phyloP scores from a whole-genome alignment of 257 asterid species.

The Solanum arcanum region DNA sequence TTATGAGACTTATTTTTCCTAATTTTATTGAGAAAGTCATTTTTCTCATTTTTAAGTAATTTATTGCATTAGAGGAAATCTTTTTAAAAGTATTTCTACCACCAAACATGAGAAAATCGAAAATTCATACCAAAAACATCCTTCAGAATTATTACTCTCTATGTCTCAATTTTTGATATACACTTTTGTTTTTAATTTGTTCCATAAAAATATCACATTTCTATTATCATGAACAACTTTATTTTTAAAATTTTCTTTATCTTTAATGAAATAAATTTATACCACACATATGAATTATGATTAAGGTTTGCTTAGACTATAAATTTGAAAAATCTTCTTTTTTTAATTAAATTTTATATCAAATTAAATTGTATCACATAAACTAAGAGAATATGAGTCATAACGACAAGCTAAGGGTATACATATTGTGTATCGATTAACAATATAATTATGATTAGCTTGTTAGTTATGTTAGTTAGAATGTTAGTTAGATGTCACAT shows the following conservation, averaged over 20 bases:
- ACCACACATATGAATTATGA: neutral
- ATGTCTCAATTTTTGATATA: neutral
- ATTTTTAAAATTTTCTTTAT: too few species aligned
- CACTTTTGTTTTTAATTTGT: neutral
- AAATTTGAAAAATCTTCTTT: too few species aligned
- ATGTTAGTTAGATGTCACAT: too few species aligned
- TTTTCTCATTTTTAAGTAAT: neutral
- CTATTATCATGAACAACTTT: neutral
- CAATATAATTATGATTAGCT: too few species aligned
- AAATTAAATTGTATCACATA: neutral
- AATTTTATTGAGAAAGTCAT: neutral
- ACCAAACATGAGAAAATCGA: neutral
- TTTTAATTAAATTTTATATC: too few species aligned
- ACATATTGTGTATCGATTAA: neutral
- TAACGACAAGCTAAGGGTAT: neutral
- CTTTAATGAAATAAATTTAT: too few species aligned
- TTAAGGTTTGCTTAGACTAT: neutral
- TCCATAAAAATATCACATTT: too few species aligned
- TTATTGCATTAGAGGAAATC: neutral
- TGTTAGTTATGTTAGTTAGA: too few species aligned
- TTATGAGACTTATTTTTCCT: neutral
- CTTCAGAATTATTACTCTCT: neutral
- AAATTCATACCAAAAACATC: neutral
- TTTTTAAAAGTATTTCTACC: too few species aligned
- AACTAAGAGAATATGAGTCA: neutral